Conservation (phyloP, 2,329 filamentous ascomycete genomes). For the Aulographum hederae region DNA sequence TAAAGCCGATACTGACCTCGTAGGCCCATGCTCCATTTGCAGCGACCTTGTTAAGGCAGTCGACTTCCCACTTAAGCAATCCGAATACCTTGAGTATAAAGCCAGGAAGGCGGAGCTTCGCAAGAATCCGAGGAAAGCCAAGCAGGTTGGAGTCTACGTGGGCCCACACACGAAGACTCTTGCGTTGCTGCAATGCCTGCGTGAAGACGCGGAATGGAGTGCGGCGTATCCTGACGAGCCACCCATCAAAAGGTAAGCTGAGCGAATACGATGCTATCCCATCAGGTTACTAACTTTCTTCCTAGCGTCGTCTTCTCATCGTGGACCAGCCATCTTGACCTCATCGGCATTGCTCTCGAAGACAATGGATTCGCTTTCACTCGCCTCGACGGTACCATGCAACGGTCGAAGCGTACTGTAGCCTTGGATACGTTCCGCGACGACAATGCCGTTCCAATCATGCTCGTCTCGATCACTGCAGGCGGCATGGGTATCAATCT, state of each 20-base stretch:
- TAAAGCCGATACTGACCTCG: too few species aligned
- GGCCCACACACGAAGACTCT: slow-evolving; percentile 87
- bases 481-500: slow-evolving; percentile 85
- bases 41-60: too few species aligned
- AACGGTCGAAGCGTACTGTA: slow-evolving; percentile 49
- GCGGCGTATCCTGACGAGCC: slow-evolving; percentile 43
- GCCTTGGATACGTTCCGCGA: slow-evolving; percentile 66
- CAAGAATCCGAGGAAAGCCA: slow-evolving; percentile 35
- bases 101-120: too few species aligned
- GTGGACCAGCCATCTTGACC: slow-evolving; percentile 90
- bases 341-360: slow-evolving; percentile 69
- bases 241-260: slow-evolving; percentile 51
- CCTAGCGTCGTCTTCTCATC: slow-evolving; percentile 62
- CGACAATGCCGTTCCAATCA: slow-evolving; percentile 52
- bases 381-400: slow-evolving; percentile 85
- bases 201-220: slow-evolving; percentile 44
- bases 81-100: too few species aligned
- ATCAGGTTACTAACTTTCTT: neutral
- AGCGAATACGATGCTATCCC: too few species aligned
- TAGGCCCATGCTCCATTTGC: neutral
- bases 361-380: slow-evolving; percentile 48
- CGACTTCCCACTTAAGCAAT: too few species aligned
- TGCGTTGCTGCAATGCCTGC: slow-evolving; percentile 59
- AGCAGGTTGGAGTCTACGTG: slow-evolving; percentile 48
- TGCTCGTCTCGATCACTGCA: slow-evolving; percentile 82